Conservation (phyloP, 2,329 filamentous ascomycete genomes). For the Xylariaceae sp. region DNA sequence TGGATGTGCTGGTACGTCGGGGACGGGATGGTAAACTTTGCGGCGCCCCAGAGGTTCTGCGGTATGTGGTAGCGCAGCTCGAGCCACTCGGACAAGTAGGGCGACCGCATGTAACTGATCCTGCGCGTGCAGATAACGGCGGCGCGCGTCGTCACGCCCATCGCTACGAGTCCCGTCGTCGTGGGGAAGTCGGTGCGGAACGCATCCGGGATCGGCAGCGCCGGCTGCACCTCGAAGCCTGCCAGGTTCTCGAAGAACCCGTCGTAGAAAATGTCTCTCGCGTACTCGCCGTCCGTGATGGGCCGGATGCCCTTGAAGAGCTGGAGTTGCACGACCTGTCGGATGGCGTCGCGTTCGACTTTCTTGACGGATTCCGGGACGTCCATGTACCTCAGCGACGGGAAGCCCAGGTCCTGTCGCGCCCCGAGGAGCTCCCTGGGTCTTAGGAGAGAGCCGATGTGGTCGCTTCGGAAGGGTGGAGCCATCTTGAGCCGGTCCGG, state of each 20-base stretch:
- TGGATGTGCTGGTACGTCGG: slow-evolving; percentile 64
- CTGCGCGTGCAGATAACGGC: slow-evolving; percentile 36
- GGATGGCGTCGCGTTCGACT: slow-evolving; percentile 59
- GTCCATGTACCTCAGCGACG: slow-evolving; percentile 32
- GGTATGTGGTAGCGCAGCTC: slow-evolving; percentile 37
- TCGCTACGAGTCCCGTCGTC: slow-evolving; percentile 36
- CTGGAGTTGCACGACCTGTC: slow-evolving; percentile 62
- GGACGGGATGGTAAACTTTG: slow-evolving; percentile 60
- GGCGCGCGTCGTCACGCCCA: slow-evolving; percentile 34
- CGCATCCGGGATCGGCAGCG: slow-evolving; percentile 58
- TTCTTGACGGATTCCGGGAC: slow-evolving; percentile 38
- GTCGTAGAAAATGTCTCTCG: slow-evolving; percentile 47
- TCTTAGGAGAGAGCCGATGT: slow-evolving; percentile 67
- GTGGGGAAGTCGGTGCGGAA: slow-evolving; percentile 51
- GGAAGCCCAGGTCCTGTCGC: slow-evolving; percentile 49
- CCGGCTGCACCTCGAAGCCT: slow-evolving; percentile 48
- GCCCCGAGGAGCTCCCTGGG: slow-evolving; percentile 58
- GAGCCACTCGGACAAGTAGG: too few species aligned
- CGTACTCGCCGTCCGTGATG: slow-evolving; percentile 67
- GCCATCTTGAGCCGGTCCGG: slow-evolving; percentile 22
- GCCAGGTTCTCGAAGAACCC: slow-evolving; percentile 47
- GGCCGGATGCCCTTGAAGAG: slow-evolving; percentile 57
- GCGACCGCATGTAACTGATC: slow-evolving; percentile 36
- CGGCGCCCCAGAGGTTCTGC: slow-evolving; percentile 53
- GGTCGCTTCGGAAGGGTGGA: slow-evolving; percentile 66